phyloP scores from a whole-genome alignment of 345 rosid species.

The Mangifera indica region DNA sequence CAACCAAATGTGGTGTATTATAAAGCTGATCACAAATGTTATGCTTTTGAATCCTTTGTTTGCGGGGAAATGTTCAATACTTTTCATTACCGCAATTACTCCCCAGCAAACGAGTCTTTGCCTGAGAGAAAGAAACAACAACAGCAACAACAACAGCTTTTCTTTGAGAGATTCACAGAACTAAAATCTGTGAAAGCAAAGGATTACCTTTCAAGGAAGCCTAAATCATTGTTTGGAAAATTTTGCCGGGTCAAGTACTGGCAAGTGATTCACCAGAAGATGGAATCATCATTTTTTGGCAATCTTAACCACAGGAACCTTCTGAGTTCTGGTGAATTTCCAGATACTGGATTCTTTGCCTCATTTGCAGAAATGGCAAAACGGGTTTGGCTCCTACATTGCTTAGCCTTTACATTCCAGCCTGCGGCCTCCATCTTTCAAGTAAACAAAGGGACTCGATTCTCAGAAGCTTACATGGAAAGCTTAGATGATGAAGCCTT shows the following conservation, averaged over 20 bases:
- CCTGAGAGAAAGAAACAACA: constrained; percentile 32
- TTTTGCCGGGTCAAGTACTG: constrained; percentile 68
- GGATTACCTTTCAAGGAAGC: constrained; percentile 50
- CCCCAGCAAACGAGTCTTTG: constrained; percentile 31
- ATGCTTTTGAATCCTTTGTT: constrained; percentile 69
- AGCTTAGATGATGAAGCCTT: constrained; percentile 60
- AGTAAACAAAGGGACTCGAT: constrained; percentile 53
- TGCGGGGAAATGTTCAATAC: constrained; percentile 73
- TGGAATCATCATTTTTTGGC: constrained; percentile 75
- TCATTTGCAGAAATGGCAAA: constrained; percentile 76
- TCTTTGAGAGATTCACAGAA: constrained; percentile 63
- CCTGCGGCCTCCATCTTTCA: constrained; percentile 66
- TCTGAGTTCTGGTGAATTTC: constrained; percentile 49
- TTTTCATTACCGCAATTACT: constrained; percentile 59
- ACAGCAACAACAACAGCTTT: constrained; percentile 30
- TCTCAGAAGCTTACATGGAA: constrained; percentile 89
- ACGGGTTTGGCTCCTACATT: constrained; percentile 83
- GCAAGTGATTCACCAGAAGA: constrained; percentile 67
- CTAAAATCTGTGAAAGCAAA: constrained; percentile 49
- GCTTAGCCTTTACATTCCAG: constrained; percentile 71
- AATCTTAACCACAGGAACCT: constrained; percentile 50
- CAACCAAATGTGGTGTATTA: constrained; percentile 49
- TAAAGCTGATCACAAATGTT: constrained; percentile 71
- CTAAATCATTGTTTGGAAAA: constrained; percentile 60
- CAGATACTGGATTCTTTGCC: constrained; percentile 49